Conservation (phyloP, 192 early-diverging fungal species). For the Coemansia sp. region DNA sequence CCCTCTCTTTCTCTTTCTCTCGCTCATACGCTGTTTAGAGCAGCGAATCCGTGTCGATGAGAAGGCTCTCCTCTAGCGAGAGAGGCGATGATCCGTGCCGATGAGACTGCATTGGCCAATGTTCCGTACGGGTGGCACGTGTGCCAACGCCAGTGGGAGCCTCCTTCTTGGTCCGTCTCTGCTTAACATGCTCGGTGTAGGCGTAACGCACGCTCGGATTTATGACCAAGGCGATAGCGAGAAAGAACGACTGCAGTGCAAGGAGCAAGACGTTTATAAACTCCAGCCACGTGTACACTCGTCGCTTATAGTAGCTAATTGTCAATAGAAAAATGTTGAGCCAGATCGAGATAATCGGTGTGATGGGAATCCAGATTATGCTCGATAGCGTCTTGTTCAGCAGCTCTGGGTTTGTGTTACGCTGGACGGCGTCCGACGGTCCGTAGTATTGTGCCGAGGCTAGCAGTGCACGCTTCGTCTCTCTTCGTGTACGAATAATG, state of each 20-base stretch:
- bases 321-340: slow-evolving; percentile 24
- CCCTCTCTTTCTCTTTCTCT: too few species aligned
- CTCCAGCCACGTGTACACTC: slow-evolving; percentile 18
- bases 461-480: slow-evolving; percentile 10
- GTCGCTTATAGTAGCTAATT: slow-evolving; percentile 20
- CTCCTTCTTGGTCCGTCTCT: background rate
- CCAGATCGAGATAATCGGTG: slow-evolving; percentile 41
- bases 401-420: slow-evolving; percentile 10
- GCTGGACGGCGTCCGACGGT: background rate
- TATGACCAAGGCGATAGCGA: slow-evolving; percentile 30
- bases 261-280: slow-evolving; percentile 29
- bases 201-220: slow-evolving; percentile 23
- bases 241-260: slow-evolving; percentile 29
- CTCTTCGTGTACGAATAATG: slow-evolving; percentile 23
- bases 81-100: background rate
- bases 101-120: background rate
- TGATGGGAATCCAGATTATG: slow-evolving; percentile 42
- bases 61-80: background rate
- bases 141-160: background rate
- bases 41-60: background rate
- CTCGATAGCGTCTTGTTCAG: slow-evolving; percentile 21
- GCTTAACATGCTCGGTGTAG: background rate
- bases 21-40: background rate
- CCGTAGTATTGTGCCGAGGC: slow-evolving; percentile 18
- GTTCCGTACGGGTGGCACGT: background rate